Percentiles rank a stretch among this genome's conserved stretches.
Evolutionary conservation across 2,329 filamentous ascomycete genomes (phyloP).

Genomic region (Aspergillus fumigatiaffinis): DNA sequence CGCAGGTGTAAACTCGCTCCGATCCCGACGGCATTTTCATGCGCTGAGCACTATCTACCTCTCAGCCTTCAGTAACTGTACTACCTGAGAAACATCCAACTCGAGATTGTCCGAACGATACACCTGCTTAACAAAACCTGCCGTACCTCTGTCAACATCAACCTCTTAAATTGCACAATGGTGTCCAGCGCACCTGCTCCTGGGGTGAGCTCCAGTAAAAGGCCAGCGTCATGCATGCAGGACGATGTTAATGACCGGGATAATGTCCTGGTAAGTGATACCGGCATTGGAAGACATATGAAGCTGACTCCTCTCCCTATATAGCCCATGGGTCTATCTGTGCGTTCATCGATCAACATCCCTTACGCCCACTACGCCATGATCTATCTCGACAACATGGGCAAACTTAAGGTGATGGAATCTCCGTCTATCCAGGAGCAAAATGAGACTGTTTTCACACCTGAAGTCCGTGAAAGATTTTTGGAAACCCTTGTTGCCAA

Average conservation of each 20-base stretch:
- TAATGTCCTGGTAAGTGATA: slow-evolving; percentile 24
- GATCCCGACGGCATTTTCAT: not conserved
- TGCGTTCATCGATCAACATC: no score
- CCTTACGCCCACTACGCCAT: no score
- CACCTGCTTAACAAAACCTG: not conserved
- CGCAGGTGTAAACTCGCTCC: not conserved
- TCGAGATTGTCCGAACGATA: not conserved
- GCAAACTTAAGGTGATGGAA: no score
- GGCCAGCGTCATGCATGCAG: slow-evolving; percentile 26
- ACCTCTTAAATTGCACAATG: slow-evolving; percentile 18
- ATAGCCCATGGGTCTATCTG: no score
- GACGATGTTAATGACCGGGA: slow-evolving; percentile 29
- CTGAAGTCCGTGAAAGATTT: no score
- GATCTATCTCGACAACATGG: no score
- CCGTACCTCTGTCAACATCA: slow-evolving; percentile 1
- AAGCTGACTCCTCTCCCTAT: slow-evolving; percentile 1
- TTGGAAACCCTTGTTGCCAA: no score
- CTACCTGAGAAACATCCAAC: not conserved
- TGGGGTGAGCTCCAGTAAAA: slow-evolving; percentile 26
- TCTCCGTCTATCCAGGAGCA: no score
- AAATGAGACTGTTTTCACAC: no score
- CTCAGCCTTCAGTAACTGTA: not conserved
- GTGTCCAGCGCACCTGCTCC: slow-evolving; percentile 25
- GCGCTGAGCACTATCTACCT: not conserved
- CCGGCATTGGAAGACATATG: not conserved